Conservation (phyloP, 2,329 filamentous ascomycete genomes). For the Helminthosporium solani region DNA sequence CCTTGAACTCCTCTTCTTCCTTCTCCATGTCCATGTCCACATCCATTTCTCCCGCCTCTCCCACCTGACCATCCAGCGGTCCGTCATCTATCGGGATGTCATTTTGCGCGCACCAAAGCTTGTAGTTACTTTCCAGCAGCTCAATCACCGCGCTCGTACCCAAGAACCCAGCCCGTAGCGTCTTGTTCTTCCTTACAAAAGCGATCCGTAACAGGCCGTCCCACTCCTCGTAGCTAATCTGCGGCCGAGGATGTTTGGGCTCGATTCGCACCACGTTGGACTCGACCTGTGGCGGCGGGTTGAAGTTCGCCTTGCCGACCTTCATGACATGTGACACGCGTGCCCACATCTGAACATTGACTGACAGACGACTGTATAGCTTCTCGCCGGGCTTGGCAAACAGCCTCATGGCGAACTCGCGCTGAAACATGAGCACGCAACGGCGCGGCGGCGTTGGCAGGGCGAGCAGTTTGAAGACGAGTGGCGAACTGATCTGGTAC, state of each 20-base stretch:
- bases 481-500: slow-evolving; percentile 80
- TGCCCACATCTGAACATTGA: slow-evolving; percentile 93
- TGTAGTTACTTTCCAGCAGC: slow-evolving; percentile 85
- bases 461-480: slow-evolving; percentile 87
- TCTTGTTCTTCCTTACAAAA: slow-evolving; percentile 90
- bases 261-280: slow-evolving; percentile 86
- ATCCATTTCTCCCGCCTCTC: slow-evolving; percentile 54
- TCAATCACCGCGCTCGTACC: slow-evolving; percentile 77
- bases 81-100: slow-evolving; percentile 74
- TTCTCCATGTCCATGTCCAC: slow-evolving; percentile 45
- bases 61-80: slow-evolving; percentile 32
- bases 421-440: slow-evolving; percentile 93
- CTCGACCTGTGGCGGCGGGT: slow-evolving; percentile 89
- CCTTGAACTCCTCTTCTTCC: slow-evolving; percentile 50
- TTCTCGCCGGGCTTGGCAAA: slow-evolving; percentile 86
- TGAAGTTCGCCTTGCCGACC: slow-evolving; percentile 95
- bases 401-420: slow-evolving; percentile 87
- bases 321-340: slow-evolving; percentile 77
- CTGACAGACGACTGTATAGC: slow-evolving; percentile 84
- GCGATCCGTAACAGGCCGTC: slow-evolving; percentile 82
- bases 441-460: slow-evolving; percentile 78
- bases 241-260: slow-evolving; percentile 80
- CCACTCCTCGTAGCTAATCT: slow-evolving; percentile 93
- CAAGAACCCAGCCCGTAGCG: slow-evolving; percentile 76
- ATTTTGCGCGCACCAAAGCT: slow-evolving; percentile 86